Evolutionary conservation across 176 grass and related monocot species (phyloP).

Genomic region (Miscanthus lutarioriparius): DNA sequence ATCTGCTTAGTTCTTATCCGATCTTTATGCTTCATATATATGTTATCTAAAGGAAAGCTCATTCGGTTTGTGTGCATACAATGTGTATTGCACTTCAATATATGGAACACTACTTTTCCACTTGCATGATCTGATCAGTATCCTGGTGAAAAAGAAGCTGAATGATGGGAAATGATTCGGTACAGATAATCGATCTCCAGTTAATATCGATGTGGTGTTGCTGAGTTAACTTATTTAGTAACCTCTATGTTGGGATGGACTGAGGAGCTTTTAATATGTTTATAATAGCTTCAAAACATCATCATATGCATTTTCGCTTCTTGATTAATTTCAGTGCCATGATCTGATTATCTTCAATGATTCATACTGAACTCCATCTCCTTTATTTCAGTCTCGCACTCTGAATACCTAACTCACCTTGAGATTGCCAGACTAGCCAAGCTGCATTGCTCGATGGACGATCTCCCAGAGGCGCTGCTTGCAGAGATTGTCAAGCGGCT

Average conservation of each 20-base stretch:
- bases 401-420: neutral
- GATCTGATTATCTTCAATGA: neutral
- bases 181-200: no score
- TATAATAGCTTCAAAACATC: neutral
- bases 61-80: no score
- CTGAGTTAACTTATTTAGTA: neutral
- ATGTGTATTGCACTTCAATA: no score
- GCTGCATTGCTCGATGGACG: neutral
- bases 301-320: neutral
- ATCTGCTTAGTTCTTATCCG: no score
- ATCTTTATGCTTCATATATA: no score
- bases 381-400: neutral
- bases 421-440: neutral
- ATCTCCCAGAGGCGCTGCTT: neutral
- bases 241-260: neutral
- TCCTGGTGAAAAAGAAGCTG: no score
- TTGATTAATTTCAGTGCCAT: neutral
- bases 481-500: conserved; percentile 19
- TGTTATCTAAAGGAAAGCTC: no score
- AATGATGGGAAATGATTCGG: no score
- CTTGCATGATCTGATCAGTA: no score
- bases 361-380: neutral
- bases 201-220: no score
- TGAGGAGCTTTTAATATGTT: neutral
- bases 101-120: no score